Percentiles rank a stretch among this genome's conserved stretches.
Conservation (phyloP, 805 yeast genomes). For the Starmerella vitae region DNA sequence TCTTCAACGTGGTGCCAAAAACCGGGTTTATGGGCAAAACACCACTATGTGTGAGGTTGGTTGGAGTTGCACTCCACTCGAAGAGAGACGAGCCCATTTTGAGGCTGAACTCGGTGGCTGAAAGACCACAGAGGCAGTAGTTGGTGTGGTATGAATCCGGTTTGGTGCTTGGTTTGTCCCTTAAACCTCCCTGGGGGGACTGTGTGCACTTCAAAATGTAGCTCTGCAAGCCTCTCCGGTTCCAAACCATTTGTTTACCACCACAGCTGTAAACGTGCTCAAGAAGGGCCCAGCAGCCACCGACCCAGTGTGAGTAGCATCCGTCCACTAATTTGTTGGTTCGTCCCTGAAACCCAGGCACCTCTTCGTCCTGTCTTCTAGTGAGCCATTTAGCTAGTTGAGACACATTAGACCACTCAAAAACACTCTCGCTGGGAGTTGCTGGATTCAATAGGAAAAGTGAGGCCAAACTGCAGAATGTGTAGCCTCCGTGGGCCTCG, state of each 20-base stretch:
- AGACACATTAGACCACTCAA: conserved; percentile 35
- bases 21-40: conserved; percentile 38
- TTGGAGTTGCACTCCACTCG: conserved; percentile 22
- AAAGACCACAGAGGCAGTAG: conserved; percentile 65
- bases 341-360: conserved; percentile 83
- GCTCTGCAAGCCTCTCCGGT: conserved; percentile 43
- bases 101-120: conserved; percentile 40
- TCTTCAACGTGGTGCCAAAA: conserved; percentile 41
- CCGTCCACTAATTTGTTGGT: conserved; percentile 91
- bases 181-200: conserved; percentile 51
- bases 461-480: conserved; percentile 75
- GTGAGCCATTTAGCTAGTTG: conserved; percentile 47
- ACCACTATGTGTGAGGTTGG: neutral
- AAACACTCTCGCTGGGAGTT: conserved; percentile 26
- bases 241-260: conserved; percentile 27
- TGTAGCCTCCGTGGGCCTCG: conserved; percentile 97
- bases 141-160: conserved; percentile 89
- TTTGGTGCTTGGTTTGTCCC: conserved; percentile 72
- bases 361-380: conserved; percentile 51
- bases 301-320: conserved; percentile 93
- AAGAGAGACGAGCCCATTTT: conserved; percentile 22
- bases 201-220: conserved; percentile 74
- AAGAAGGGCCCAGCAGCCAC: conserved; percentile 54
- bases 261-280: conserved; percentile 36
- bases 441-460: conserved; percentile 34